A percentile compares a stretch with the other conserved stretches of the same genome.
Evolutionary conservation across 257 asterid genomes (phyloP).

Genomic region (Petrea volubilis): DNA sequence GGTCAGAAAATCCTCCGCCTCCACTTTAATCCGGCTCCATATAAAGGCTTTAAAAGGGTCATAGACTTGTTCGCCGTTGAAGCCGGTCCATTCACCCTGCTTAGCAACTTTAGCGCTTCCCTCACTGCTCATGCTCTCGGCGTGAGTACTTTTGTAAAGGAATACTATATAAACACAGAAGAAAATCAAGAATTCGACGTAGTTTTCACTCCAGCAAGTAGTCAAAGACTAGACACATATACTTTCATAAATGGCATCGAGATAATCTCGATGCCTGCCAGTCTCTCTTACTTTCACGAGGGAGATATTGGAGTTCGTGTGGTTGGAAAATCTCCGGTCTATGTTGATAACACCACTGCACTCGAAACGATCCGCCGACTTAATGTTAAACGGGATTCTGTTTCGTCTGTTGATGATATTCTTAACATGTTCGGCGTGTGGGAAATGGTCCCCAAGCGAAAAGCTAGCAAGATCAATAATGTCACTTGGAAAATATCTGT

Average conservation of each 20-base stretch:
- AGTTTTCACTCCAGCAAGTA: neutral
- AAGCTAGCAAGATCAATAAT: conserved; percentile 4
- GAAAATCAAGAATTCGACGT: neutral
- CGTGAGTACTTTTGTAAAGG: neutral
- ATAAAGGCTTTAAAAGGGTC: neutral
- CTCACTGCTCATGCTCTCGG: conserved; percentile 10
- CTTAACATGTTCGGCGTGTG: conserved; percentile 30
- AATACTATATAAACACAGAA: conserved; percentile 1
- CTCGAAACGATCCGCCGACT: conserved; percentile 32
- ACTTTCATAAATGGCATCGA: too few species aligned
- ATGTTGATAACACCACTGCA: too few species aligned
- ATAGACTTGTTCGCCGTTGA: conserved; percentile 2
- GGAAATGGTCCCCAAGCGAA: too few species aligned
- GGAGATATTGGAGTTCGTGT: too few species aligned
- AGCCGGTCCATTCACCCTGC: conserved; percentile 10
- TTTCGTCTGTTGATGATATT: conserved; percentile 30
- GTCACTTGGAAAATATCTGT: conserved; percentile 34
- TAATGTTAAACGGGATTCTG: conserved; percentile 30
- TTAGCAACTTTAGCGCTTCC: conserved; percentile 16
- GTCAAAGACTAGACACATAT: too few species aligned
- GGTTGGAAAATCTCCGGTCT: too few species aligned
- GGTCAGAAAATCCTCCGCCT: conserved; percentile 5
- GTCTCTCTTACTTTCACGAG: too few species aligned
- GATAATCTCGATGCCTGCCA: too few species aligned
- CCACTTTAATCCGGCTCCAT: neutral